Base-by-base conservation (phyloP, 495 filamentous ascomycete genomes). In the Pseudomonodictys pantanalensis region DNA sequence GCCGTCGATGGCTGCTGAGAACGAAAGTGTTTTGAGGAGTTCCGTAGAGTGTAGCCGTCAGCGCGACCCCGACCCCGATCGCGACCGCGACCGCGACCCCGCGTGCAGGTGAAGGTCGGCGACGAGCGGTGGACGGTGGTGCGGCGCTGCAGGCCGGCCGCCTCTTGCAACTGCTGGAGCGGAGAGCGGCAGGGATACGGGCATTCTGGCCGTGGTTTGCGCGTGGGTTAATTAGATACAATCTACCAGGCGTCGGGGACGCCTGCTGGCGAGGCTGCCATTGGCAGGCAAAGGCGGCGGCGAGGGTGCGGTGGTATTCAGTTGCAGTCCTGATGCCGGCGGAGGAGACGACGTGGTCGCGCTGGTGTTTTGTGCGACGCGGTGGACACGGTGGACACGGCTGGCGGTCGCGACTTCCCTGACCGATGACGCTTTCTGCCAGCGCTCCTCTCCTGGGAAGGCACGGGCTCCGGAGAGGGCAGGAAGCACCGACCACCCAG, bases 191-290 rank as follows among this genome's bases (percentile, higher is more conserved):
- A 5, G 26, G 53, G 53, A 46, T 33, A 23, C 9, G 3, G 2
- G 38, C 22, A 17, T 11, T 20, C 6, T 23, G 15, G 30, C 44
- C 28, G 30, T n/a, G 22, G 26, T 38, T 43, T 7, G 11, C 43
- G 33, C 30, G 55, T 43, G 55, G 55, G 55, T 58, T 58, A 58
- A 58, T 58, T 58, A 50, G 51, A 23, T 49, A 50, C 30, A 58
- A 58, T 58, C 43, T 58, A 58, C 45, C 9, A 10, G 1, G 2
- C 17, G 10, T 22, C 2, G 30, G 23, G 18, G 29, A 3, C 55
- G n/a, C 5, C 20, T 41, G 38, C 5, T 18, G 38, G 38, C n/a
- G n/a, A n/a, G n/a, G n/a, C n/a, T n/a, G n/a, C n/a, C n/a, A 39
- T 58, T 38, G 55, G 42, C 42, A 7, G 25, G 26, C 22, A 10